Evolutionary conservation across 2,329 filamentous ascomycete genomes (phyloP), one percentile per base, ranked within the genome.

Genomic region (Aspergillus sp.): DNA sequence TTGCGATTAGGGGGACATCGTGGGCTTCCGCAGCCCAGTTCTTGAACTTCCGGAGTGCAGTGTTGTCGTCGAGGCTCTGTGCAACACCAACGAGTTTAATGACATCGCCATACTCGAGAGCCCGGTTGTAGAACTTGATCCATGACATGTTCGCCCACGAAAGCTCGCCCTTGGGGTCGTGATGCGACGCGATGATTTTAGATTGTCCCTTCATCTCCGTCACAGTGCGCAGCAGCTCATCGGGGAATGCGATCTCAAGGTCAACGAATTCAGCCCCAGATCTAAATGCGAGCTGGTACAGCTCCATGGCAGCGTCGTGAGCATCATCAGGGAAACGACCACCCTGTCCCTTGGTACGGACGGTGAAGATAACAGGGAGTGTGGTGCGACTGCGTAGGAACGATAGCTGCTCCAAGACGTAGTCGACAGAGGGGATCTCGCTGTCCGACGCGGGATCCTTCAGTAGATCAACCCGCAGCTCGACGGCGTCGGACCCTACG

Each of bases 91-190:
- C 88, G 39, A 99, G 86, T 78, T 99, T 99, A 78, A 99, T 91
- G 57, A 98, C 82, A 69, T 98, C 92, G 48, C 93, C 95, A 67
- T 91, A 90, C 70, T 96, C 89, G 13, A 97, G 79, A 15, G 93
- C 93, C 68, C 86, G 87, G 75, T 97, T 97, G 80, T 96, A 98
- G 75, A 87, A 88, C 26, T 88, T 83, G 56, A 95, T 87, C 93
- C 95, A 99, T 0, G 90, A 91, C n/a, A 90, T 91, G 65, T 96
- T 93, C 62, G 82, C 87, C 95, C 95, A 99, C 2, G 90, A 93
- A 17, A 98, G 80, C 20, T 82, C 80, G 8, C 89, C 89, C 55
- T 83, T 78, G 0, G 92, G 90, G 71, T 99, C 95, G 72, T 99
- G 95, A 72, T 99, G 93, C 0, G 95, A 99, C 8, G 93, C 92